Evolutionary conservation across 257 asterid genomes (phyloP).

Genomic region (Penstemon davidsonii): DNA sequence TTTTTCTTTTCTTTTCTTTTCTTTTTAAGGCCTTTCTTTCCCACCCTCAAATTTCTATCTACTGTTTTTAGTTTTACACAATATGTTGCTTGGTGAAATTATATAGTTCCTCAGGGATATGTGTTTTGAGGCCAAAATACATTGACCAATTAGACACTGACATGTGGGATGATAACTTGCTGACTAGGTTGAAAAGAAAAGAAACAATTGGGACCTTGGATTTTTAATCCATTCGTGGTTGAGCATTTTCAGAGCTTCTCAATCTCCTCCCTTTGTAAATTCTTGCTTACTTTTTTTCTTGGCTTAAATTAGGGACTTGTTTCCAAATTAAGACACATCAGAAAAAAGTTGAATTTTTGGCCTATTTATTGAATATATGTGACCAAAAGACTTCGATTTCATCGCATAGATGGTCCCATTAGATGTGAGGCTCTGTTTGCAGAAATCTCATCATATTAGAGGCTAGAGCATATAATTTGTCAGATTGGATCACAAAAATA

Average conservation of each 20-base stretch:
- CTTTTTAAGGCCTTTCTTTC: constrained; percentile 7
- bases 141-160: constrained; percentile 36
- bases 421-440: constrained; percentile 26
- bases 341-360: constrained; percentile 12
- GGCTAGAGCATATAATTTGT: too few species aligned
- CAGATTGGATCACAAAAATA: too few species aligned
- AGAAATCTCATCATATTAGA: too few species aligned
- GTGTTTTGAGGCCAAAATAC: constrained; percentile 40
- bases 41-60: constrained; percentile 18
- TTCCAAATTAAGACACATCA: constrained; percentile 30
- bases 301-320: too few species aligned
- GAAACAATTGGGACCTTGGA: not conserved
- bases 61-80: constrained; percentile 7
- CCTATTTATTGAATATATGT: not conserved
- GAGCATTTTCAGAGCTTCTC: not conserved
- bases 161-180: constrained; percentile 46
- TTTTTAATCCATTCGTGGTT: not conserved
- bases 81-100: constrained; percentile 9
- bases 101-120: constrained; percentile 40
- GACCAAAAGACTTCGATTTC: not conserved
- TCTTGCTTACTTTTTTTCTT: too few species aligned
- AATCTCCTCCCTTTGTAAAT: too few species aligned
- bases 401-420: constrained; percentile 21
- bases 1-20: not conserved
- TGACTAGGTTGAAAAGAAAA: constrained; percentile 25